Conservation (phyloP, 768 basidiomycete genomes). For the Exsudoporus frostii region DNA sequence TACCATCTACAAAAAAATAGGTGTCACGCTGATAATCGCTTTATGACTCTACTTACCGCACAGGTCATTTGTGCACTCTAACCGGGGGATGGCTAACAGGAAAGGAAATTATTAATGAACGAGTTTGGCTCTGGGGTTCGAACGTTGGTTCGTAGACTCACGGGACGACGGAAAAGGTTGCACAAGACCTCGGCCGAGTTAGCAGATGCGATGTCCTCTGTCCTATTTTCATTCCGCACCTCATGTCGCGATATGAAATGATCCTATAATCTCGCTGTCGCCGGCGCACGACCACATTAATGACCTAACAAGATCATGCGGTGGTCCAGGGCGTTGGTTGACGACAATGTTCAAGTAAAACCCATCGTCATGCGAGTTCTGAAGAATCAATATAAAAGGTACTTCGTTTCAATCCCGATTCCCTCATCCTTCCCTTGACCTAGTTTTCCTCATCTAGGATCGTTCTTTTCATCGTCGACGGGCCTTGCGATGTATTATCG, state of each 20-base stretch:
- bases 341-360: neutral
- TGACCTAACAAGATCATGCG: neutral
- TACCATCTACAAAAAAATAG: no score
- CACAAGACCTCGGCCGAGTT: no score
- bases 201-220: neutral
- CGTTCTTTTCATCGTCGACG: neutral
- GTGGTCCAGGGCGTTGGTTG: neutral
- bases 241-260: neutral
- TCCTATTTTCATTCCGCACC: neutral
- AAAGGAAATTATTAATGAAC: no score
- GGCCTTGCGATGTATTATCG: slow-evolving; percentile 19
- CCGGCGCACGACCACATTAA: neutral
- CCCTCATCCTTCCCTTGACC: neutral
- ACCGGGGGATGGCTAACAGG: no score
- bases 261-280: neutral
- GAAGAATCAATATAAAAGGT: slow-evolving; percentile 5
- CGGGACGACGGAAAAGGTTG: no score
- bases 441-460: neutral
- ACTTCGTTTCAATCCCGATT: neutral
- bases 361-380: neutral
- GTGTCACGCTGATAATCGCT: no score
- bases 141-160: no score
- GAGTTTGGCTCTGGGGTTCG: no score
- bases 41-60: no score
- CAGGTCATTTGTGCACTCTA: no score